A percentile compares a stretch with the other conserved stretches of the same genome.
Evolutionary conservation across 805 yeast species (phyloP).

Genomic region (Ogataea thermomethanolica): DNA sequence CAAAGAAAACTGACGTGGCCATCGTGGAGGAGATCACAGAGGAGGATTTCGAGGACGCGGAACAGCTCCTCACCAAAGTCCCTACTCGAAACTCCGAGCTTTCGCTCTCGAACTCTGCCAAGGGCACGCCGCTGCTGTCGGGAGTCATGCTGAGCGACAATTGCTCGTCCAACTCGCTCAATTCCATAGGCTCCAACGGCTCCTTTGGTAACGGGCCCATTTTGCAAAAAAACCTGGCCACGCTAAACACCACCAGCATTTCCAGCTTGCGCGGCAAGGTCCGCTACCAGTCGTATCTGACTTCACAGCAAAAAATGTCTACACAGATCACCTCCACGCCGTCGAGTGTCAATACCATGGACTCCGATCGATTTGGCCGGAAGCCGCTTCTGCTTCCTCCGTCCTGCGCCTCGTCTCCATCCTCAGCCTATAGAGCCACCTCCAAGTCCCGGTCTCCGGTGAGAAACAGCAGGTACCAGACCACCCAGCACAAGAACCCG

Average conservation of each 20-base stretch:
- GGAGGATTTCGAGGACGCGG: constrained; percentile 20
- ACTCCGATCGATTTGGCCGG: constrained; percentile 10
- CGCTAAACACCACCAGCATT: constrained; percentile 22
- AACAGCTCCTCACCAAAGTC: constrained; percentile 11
- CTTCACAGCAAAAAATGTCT: constrained; percentile 25
- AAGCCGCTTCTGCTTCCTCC: constrained; percentile 12
- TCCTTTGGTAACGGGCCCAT: constrained; percentile 15
- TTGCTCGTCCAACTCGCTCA: constrained; percentile 27
- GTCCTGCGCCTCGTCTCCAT: constrained; percentile 13
- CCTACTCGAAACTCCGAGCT: constrained; percentile 21
- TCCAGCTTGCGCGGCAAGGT: constrained; percentile 29
- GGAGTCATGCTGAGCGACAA: constrained; percentile 21
- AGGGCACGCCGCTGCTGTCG: constrained; percentile 18
- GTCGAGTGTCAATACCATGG: constrained; percentile 8
- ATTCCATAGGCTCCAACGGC: constrained; percentile 22
- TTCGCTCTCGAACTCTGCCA: constrained; percentile 20
- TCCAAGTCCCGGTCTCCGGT: constrained; percentile 30
- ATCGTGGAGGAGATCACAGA: constrained; percentile 31
- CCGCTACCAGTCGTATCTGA: constrained; percentile 33
- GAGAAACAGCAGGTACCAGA: constrained; percentile 16
- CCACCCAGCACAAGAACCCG: constrained; percentile 22
- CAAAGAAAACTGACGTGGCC: constrained; percentile 30
- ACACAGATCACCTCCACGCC: constrained; percentile 22
- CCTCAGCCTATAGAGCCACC: constrained; percentile 12
- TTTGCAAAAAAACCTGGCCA: constrained; percentile 15